These are phyloP conservation scores for Botrytis elliptica DNA, from an alignment of 2,329 filamentous ascomycete species.

Conservation along the genomic window DNA sequence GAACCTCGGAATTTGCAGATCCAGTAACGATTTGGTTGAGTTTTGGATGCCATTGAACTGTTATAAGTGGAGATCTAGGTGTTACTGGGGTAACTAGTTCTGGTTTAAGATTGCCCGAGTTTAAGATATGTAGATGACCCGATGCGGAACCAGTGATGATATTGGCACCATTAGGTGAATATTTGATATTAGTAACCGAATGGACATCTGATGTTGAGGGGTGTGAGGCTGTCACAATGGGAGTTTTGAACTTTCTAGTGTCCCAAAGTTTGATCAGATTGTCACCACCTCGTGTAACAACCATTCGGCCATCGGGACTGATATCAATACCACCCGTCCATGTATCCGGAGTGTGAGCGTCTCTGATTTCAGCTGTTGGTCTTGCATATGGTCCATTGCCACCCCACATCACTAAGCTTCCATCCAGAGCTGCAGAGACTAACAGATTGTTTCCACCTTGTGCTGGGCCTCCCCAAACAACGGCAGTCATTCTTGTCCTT, in stretches of 20 bases:
- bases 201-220: conserved; percentile 80
- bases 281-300: conserved; percentile 89
- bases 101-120: conserved; percentile 82
- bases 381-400: conserved; percentile 83
- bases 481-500: conserved; percentile 88
- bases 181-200: conserved; percentile 81
- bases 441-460: conserved; percentile 79
- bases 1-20: conserved; percentile 85
- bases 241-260: conserved; percentile 89
- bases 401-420: conserved; percentile 86
- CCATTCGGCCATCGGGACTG: conserved; percentile 83
- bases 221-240: conserved; percentile 77
- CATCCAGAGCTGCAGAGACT: conserved; percentile 81
- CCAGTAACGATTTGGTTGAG: conserved; percentile 96
- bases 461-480: conserved; percentile 76
- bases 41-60: conserved; percentile 87
- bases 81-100: conserved; percentile 90
- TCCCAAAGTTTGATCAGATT: conserved; percentile 96
- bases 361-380: conserved; percentile 77
- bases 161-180: conserved; percentile 78
- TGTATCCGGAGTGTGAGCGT: conserved; percentile 77
- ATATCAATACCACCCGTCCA: conserved; percentile 94
- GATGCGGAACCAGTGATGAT: conserved; percentile 86
- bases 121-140: conserved; percentile 88
- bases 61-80: conserved; percentile 75